phyloP scores from a whole-genome alignment of 108 stramenopile species.

The Chaetoceros muelleri region DNA sequence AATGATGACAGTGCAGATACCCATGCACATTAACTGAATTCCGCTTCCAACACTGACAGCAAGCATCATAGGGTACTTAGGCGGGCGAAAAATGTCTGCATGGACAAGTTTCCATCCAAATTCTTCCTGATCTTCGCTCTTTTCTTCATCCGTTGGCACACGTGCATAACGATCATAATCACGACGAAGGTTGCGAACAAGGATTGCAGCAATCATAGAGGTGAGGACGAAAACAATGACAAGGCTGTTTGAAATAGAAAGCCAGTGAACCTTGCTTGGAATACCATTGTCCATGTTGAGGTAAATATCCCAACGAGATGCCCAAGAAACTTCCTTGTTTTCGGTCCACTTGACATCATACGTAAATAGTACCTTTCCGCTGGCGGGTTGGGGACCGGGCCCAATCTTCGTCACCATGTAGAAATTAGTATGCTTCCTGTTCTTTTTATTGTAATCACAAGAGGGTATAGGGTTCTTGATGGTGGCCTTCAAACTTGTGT shows the following conservation, averaged over 20 bases:
- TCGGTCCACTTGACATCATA: slow-evolving; percentile 92
- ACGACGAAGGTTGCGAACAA: slow-evolving; percentile 79
- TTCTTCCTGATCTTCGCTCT: slow-evolving; percentile 93
- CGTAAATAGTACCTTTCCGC: slow-evolving; percentile 83
- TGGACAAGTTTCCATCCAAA: slow-evolving; percentile 98
- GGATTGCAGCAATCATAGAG: slow-evolving; percentile 92
- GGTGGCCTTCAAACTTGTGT: slow-evolving; percentile 21
- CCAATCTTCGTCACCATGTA: slow-evolving; percentile 69
- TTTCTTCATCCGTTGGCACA: slow-evolving; percentile 88
- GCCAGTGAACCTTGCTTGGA: slow-evolving; percentile 92
- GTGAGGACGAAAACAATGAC: slow-evolving; percentile 91
- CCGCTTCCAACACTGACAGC: slow-evolving; percentile 88
- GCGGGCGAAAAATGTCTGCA: slow-evolving; percentile 95
- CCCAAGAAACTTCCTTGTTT: slow-evolving; percentile 80
- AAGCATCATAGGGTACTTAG: slow-evolving; percentile 74
- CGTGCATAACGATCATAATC: slow-evolving; percentile 85
- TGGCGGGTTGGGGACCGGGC: slow-evolving; percentile 50
- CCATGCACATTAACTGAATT: slow-evolving; percentile 81
- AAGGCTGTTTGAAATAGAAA: slow-evolving; percentile 85
- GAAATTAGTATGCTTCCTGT: slow-evolving; percentile 46
- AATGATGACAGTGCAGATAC: slow-evolving; percentile 83
- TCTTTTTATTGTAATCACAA: slow-evolving; percentile 32
- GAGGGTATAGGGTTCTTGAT: slow-evolving; percentile 64
- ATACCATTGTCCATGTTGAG: slow-evolving; percentile 89
- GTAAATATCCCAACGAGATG: slow-evolving; percentile 97